Evolutionary conservation across 2,329 filamentous ascomycete species (phyloP).

Genomic region (Verticillium klebahnii): DNA sequence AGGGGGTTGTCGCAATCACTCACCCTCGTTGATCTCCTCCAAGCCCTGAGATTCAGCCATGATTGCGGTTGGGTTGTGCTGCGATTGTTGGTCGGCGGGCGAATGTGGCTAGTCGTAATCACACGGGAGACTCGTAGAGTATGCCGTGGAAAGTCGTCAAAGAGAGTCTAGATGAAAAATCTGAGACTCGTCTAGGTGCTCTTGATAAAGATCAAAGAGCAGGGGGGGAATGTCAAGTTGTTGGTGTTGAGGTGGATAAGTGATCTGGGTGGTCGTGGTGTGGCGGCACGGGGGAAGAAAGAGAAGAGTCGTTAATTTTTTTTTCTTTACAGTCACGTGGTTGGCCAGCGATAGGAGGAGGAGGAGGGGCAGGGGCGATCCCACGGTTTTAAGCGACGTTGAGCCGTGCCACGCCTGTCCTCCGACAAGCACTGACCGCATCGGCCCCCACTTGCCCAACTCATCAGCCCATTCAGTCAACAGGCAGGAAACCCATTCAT

Average conservation of each 20-base stretch:
- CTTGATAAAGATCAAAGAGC: constrained; percentile 2
- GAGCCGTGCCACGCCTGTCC: background rate
- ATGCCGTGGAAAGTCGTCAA: background rate
- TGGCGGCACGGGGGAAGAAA: background rate
- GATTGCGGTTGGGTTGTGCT: constrained; percentile 63
- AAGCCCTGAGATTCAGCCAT: constrained; percentile 59
- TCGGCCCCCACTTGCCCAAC: background rate
- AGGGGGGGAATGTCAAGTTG: constrained; percentile 1
- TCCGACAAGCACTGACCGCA: background rate
- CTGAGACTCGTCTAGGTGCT: constrained; percentile 1
- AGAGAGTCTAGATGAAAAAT: background rate
- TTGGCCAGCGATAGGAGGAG: background rate
- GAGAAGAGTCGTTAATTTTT: constrained; percentile 2
- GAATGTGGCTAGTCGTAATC: constrained; percentile 1
- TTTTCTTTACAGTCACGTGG: background rate
- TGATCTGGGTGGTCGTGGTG: background rate
- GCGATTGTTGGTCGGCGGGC: constrained; percentile 17
- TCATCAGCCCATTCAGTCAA: background rate
- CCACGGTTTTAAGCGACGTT: background rate
- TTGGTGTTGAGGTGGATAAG: constrained; percentile 1
- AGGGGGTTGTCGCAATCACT: constrained; percentile 2
- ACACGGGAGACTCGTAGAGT: constrained; percentile 1
- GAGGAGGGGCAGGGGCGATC: background rate
- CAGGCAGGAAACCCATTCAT: background rate
- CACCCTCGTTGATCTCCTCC: constrained; percentile 3